Conservation (phyloP, 2,329 filamentous ascomycete genomes). For the Aspergillus sp. region DNA sequence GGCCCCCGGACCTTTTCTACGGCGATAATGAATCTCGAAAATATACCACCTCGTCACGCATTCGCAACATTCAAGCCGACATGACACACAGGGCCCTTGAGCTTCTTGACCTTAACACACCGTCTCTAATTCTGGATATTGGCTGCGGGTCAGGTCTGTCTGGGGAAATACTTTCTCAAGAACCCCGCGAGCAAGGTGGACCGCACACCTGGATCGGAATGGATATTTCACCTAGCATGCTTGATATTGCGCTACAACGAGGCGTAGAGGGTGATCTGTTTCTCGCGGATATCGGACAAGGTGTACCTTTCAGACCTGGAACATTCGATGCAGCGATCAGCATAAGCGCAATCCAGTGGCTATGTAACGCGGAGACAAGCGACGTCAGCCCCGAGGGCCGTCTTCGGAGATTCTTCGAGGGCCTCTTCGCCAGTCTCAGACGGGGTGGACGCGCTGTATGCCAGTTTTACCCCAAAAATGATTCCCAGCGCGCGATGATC, state of each 20-base stretch:
- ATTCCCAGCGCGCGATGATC: conserved; percentile 88
- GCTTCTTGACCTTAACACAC: conserved; percentile 75
- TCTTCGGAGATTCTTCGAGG: conserved; percentile 85
- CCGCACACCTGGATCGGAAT: conserved; percentile 97
- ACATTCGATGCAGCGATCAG: conserved; percentile 93
- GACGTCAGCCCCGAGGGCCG: conserved; percentile 79
- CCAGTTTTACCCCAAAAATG: conserved; percentile 98
- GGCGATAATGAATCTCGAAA: conserved; percentile 93
- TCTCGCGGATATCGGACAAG: conserved; percentile 91
- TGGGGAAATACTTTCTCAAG: conserved; percentile 84
- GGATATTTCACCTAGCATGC: conserved; percentile 93
- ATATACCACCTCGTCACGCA: conserved; percentile 94
- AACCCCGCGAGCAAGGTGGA: conserved; percentile 68
- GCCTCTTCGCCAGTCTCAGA: conserved; percentile 78
- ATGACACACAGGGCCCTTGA: conserved; percentile 95
- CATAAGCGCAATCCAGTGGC: conserved; percentile 96
- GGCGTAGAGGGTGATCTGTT: conserved; percentile 94
- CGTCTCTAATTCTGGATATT: conserved; percentile 91
- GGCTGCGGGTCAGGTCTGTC: conserved; percentile 94
- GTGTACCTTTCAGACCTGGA: conserved; percentile 87
- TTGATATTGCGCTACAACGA: conserved; percentile 88
- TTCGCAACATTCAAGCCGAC: conserved; percentile 88
- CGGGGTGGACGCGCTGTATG: conserved; percentile 88
- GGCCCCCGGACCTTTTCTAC: conserved; percentile 95
- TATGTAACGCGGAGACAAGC: conserved; percentile 90